Conservation (phyloP, 2,329 filamentous ascomycete genomes). For the Fusarium begoniae region DNA sequence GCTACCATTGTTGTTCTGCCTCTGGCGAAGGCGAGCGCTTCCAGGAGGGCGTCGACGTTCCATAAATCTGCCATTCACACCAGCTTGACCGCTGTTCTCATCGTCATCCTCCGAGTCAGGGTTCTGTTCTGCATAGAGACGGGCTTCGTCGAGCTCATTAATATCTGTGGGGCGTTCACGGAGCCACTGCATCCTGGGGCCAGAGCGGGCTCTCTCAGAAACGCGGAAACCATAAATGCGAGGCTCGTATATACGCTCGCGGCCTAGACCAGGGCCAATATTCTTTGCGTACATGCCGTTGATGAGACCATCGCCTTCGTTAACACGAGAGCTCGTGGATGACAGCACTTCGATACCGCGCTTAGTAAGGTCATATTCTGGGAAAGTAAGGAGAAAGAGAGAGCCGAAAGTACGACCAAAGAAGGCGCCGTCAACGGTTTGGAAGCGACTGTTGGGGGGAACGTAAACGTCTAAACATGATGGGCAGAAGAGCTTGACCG, state of each 20-base stretch:
- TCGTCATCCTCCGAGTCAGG: constrained; percentile 68
- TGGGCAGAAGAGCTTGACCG: constrained; percentile 97
- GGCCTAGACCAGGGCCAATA: constrained; percentile 86
- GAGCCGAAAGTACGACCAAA: constrained; percentile 98
- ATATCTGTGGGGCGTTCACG: constrained; percentile 83
- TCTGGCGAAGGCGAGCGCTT: constrained; percentile 53
- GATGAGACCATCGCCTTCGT: constrained; percentile 64
- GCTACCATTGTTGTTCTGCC: constrained; percentile 62
- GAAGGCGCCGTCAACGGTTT: constrained; percentile 96
- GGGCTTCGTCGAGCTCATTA: constrained; percentile 84
- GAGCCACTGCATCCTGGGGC: constrained; percentile 97
- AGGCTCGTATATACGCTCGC: constrained; percentile 87
- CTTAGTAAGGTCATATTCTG: constrained; percentile 88
- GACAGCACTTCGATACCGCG: constrained; percentile 70
- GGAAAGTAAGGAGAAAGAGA: constrained; percentile 98
- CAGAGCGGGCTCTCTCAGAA: constrained; percentile 86
- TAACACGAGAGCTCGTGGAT: constrained; percentile 45
- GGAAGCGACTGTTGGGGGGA: constrained; percentile 95
- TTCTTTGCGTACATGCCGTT: constrained; percentile 91
- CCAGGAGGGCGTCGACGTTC: constrained; percentile 57
- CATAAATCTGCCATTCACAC: constrained; percentile 52
- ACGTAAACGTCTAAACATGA: constrained; percentile 97
- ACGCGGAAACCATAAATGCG: constrained; percentile 97
- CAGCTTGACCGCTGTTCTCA: constrained; percentile 55
- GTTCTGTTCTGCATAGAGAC: constrained; percentile 61